Evolutionary conservation across 1,139 yeast species (phyloP), one percentile per base, ranked within the genome.

Genomic region (Candida sanyaensis): DNA sequence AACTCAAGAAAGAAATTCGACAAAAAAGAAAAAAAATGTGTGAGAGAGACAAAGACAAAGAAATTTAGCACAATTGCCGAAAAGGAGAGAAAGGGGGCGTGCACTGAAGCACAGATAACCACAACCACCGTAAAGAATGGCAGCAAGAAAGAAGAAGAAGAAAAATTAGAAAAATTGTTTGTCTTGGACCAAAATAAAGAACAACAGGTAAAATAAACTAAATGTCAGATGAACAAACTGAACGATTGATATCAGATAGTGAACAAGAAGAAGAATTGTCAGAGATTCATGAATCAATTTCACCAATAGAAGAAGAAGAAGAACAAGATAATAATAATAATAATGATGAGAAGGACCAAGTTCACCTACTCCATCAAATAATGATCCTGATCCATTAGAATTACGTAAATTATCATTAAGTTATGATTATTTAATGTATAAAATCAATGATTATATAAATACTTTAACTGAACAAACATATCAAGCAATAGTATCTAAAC

Each of bases 391-490:
- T 59, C 90, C 91, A 1, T 68, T 87, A 28, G 81, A 84, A 26
- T 73, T 87, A 29, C 77, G 80, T 54, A 73, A 77, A 49, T 66
- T 87, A 42, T 80, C 88, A 1, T 66, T 83, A 32, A 77, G 77
- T 46, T 86, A 78, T 58, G 93, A 86, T 57, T 84, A 84, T 55
- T 63, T 86, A 38, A 60, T 86, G 58, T 84, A 71, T 63, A 80
- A 79, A 60, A 83, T 87, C 48, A 74, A 77, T 46, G 87, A 83
- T 51, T 73, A 75, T 44, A 71, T 83, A 17, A 64, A 69, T 30
- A 62, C 59, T n/a, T 54, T 76, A 42, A 60, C 76, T 2, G 80
- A 76, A 13, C 52, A 54, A 21, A 71, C 80, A 1, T 65, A 61
- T 49, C 51, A 59, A 45, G 56, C 77, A 45, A 63, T 70, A n/a